These are phyloP conservation scores for Umbellularia californica DNA, from an alignment of 164 flowering plant species.

Conservation along the genomic window DNA sequence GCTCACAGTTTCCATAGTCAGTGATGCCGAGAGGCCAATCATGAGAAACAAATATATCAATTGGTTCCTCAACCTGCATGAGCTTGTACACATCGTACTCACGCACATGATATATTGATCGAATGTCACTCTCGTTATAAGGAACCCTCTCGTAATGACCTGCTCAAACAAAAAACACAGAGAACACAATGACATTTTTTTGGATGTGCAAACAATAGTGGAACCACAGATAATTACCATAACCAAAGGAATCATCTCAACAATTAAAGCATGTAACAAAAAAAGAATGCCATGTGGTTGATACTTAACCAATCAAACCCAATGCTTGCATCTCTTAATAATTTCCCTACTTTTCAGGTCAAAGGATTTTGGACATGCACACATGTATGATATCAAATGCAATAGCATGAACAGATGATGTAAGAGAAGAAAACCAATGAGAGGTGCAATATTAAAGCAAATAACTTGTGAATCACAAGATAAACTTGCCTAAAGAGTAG, in stretches of 20 bases:
- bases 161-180: slow-evolving; percentile 27
- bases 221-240: background rate
- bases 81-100: slow-evolving; percentile 92
- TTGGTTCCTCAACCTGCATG: slow-evolving; percentile 74
- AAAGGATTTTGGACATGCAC: too few species aligned
- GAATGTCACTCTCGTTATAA: slow-evolving; percentile 67
- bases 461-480: background rate
- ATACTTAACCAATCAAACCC: too few species aligned
- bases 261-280: background rate
- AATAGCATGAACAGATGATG: background rate
- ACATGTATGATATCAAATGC: background rate
- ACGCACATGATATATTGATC: slow-evolving; percentile 91
- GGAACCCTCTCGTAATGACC: slow-evolving; percentile 94
- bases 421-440: background rate
- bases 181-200: slow-evolving; percentile 12
- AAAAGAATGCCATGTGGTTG: background rate
- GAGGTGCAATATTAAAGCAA: background rate
- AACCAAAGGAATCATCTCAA: background rate
- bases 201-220: slow-evolving; percentile 7
- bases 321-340: too few species aligned
- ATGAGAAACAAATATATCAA: slow-evolving; percentile 94
- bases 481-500: slow-evolving; percentile 53
- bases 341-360: background rate
- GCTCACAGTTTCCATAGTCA: slow-evolving; percentile 62
- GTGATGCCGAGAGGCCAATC: slow-evolving; percentile 98